phyloP scores from a whole-genome alignment of 2,329 filamentous ascomycete genomes.

The Alternaria sp. region DNA sequence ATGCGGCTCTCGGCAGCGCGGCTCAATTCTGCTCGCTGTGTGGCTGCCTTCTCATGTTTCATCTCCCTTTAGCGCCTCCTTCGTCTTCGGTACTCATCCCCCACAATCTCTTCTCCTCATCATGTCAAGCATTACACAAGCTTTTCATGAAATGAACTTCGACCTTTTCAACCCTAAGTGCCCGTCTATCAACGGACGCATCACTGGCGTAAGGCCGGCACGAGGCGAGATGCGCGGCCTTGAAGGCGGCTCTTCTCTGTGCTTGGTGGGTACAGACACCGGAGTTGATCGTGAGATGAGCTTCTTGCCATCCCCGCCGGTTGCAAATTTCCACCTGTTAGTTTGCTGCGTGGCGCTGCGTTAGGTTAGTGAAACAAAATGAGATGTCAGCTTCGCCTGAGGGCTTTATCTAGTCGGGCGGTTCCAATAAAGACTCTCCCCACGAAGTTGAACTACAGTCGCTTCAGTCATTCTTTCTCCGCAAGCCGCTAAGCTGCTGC shows the following conservation, averaged over 20 bases:
- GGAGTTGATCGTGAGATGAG: slow-evolving; percentile 22
- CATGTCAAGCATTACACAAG: slow-evolving; percentile 28
- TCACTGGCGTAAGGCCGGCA: slow-evolving; percentile 14
- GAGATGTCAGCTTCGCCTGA: slow-evolving; percentile 18
- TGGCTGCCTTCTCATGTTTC: slow-evolving; percentile 42
- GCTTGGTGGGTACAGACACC: slow-evolving; percentile 4
- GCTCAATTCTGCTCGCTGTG: slow-evolving; percentile 9
- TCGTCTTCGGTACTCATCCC: slow-evolving; percentile 27
- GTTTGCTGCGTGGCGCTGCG: slow-evolving; percentile 17
- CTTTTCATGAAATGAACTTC: slow-evolving; percentile 24
- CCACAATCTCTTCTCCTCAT: slow-evolving; percentile 14
- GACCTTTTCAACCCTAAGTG: slow-evolving; percentile 16
- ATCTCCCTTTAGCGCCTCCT: slow-evolving; percentile 40
- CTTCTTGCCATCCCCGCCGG: slow-evolving; percentile 27
- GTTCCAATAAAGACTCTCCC: slow-evolving; percentile 20
- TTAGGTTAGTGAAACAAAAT: slow-evolving; percentile 28
- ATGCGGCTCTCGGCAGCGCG: not conserved
- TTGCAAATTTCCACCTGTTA: slow-evolving; percentile 33
- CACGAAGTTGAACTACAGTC: slow-evolving; percentile 17
- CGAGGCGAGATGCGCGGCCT: slow-evolving; percentile 15
- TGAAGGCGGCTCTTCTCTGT: not conserved
- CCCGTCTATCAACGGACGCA: slow-evolving; percentile 7
- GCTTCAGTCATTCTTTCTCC: slow-evolving; percentile 27
- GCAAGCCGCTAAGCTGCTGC: slow-evolving; percentile 43
- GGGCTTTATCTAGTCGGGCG: slow-evolving; percentile 30